Percentiles rank a stretch among this genome's conserved stretches.
These are phyloP conservation scores for Cercophora newfieldiana DNA, from an alignment of 495 filamentous ascomycete species.

Conservation along the genomic window DNA sequence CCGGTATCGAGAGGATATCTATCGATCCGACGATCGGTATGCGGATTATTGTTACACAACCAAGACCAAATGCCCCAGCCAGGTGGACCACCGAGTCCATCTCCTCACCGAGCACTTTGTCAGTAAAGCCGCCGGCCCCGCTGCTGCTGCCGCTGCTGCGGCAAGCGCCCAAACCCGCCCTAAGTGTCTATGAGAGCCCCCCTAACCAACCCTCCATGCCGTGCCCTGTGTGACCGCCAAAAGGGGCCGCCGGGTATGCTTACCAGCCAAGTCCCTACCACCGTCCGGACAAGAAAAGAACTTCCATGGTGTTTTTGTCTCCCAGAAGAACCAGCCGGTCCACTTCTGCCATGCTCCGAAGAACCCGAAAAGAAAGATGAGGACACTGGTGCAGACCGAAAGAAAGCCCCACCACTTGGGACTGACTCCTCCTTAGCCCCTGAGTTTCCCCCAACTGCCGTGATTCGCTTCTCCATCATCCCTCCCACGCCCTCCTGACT, in stretches of 20 bases:
- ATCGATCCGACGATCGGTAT: background rate
- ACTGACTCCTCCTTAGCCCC: background rate
- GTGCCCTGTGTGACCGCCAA: background rate
- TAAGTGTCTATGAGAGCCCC: background rate
- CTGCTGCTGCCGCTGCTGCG: too few relatives aligned
- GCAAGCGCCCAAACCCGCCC: background rate
- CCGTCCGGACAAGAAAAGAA: background rate
- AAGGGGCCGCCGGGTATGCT: background rate
- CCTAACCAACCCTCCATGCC: background rate
- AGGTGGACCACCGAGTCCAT: background rate
- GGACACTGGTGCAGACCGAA: background rate
- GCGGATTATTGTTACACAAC: conserved; percentile 8
- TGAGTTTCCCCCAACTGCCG: background rate
- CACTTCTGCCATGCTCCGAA: background rate
- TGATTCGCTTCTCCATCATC: background rate
- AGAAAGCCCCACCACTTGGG: background rate
- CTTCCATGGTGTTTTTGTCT: background rate
- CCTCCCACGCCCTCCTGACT: background rate
- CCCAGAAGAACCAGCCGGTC: background rate
- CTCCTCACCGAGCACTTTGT: background rate
- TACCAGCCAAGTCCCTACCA: background rate
- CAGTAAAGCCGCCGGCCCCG: background rate
- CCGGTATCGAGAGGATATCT: background rate
- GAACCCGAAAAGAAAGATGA: background rate
- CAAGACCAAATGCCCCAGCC: background rate